Evolutionary conservation across 306 rosid species (phyloP).

Genomic region (Nissolia schottii): DNA sequence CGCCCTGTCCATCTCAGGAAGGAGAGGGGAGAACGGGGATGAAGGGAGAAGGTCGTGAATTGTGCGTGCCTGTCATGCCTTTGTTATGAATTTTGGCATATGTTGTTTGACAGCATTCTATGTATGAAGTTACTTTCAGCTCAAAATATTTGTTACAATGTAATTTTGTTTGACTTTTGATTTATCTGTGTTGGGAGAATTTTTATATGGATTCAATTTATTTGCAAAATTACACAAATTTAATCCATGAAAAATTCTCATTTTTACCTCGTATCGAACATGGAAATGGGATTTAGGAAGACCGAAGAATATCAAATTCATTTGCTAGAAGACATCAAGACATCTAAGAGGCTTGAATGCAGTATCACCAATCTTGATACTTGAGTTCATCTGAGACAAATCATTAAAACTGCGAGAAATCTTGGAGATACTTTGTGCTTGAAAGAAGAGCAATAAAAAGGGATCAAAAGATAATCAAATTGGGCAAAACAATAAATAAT

Average conservation of each 20-base stretch:
- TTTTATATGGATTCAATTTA: too few species aligned
- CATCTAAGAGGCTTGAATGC: too few species aligned
- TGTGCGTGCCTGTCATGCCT: constrained; percentile 10
- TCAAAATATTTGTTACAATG: constrained; percentile 14
- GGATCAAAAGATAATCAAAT: not conserved
- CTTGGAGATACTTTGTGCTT: not conserved
- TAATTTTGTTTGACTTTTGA: not conserved
- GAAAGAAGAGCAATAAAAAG: not conserved
- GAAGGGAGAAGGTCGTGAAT: constrained; percentile 34
- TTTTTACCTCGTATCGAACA: too few species aligned
- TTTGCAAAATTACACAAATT: too few species aligned
- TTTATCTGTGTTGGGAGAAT: not conserved
- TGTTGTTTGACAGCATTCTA: constrained; percentile 7
- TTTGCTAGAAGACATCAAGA: not conserved
- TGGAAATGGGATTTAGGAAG: not conserved
- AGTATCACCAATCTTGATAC: not conserved
- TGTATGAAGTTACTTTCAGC: not conserved
- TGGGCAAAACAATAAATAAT: not conserved
- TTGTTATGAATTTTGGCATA: constrained; percentile 7
- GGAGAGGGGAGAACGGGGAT: constrained; percentile 21
- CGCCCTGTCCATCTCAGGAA: constrained; percentile 4
- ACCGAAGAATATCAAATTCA: not conserved
- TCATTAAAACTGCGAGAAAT: constrained; percentile 5
- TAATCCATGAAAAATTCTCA: too few species aligned
- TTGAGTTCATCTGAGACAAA: not conserved